Conservation (phyloP, 1,284 basidiomycete genomes). For the Cutaneotrichosporon mucoides region DNA sequence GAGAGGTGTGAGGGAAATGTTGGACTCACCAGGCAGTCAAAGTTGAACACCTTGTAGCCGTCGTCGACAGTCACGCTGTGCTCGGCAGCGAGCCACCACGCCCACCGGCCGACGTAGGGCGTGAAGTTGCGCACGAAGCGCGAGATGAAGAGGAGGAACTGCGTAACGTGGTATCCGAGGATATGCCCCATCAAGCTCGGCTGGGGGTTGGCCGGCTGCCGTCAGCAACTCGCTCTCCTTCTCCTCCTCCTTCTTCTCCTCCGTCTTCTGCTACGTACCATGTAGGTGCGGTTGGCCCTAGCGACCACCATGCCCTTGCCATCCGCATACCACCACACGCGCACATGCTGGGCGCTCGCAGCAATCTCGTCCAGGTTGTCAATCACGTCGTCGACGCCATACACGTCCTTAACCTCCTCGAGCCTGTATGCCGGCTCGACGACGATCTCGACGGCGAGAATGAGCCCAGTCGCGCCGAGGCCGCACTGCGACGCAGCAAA, state of each 20-base stretch:
- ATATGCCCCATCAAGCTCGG: constrained; percentile 55
- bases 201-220: constrained; percentile 54
- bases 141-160: constrained; percentile 67
- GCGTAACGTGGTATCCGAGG: constrained; percentile 75
- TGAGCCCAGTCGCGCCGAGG: constrained; percentile 86
- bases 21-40: constrained; percentile 57
- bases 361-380: constrained; percentile 56
- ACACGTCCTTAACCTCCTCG: constrained; percentile 67
- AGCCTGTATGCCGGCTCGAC: constrained; percentile 81
- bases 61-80: constrained; percentile 58
- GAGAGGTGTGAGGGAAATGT: no score
- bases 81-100: constrained; percentile 42
- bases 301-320: constrained; percentile 69
- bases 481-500: constrained; percentile 92
- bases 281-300: constrained; percentile 67
- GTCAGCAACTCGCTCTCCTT: not conserved
- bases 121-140: constrained; percentile 43
- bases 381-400: constrained; percentile 58
- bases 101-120: constrained; percentile 45
- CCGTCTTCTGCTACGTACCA: constrained; percentile 34
- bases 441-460: constrained; percentile 71
- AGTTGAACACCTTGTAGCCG: constrained; percentile 72
- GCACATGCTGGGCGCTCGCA: constrained; percentile 71
- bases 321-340: constrained; percentile 95
- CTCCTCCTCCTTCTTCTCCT: no score